Base-by-base conservation (phyloP, 176 grass and related monocot genomes). In the Typha latifolia region DNA sequence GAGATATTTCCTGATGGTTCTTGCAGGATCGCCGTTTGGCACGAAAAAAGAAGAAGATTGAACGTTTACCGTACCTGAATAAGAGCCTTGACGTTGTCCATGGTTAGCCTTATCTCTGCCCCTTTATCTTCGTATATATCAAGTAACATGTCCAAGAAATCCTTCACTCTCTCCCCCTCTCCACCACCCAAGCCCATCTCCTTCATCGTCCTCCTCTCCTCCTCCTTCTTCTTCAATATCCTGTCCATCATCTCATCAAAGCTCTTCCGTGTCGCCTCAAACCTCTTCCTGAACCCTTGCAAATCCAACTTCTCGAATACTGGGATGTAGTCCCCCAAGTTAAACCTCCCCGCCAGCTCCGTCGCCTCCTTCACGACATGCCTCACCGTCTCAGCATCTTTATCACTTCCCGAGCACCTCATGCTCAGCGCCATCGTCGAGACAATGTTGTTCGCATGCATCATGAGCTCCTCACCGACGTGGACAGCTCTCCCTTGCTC, bases 221-320 rank as follows among this genome's bases (percentile, higher is more conserved):
- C 23, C n/a, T 79, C 15, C 64, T 68, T 12, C 26, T 49, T 15
- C 15, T 56, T n/a, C 51, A 96, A 71, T 14, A 90, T 81, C 21
- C 72, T 76, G 82, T 96, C 91, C 10, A 96, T 67, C 21, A 87
- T 59, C 2, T 16, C 70, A 66, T 96, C 91, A 62, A 87, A 96
- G 12, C 81, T 74, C 1, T 31, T 62, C 52, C 65, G 87, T 4
- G 87, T 73, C 63, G 69, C 81, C 14, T 26, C 76, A 0, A 83
- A 67, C 3, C 84, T 64, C 15, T 66, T 63, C 14, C 85, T 56
- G 32, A 96, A 75, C 3, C 91, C 86, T 77, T 90, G 86, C 10
- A 87, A 10, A 66, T 96, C 87, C 76, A 82, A 72, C 0, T 84
- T 86, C 3, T 78, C 63, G 84, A 74, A 79, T 1, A 80, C 16